Evolutionary conservation across 2,329 filamentous ascomycete species (phyloP).

Genomic region (Alternaria atra): DNA sequence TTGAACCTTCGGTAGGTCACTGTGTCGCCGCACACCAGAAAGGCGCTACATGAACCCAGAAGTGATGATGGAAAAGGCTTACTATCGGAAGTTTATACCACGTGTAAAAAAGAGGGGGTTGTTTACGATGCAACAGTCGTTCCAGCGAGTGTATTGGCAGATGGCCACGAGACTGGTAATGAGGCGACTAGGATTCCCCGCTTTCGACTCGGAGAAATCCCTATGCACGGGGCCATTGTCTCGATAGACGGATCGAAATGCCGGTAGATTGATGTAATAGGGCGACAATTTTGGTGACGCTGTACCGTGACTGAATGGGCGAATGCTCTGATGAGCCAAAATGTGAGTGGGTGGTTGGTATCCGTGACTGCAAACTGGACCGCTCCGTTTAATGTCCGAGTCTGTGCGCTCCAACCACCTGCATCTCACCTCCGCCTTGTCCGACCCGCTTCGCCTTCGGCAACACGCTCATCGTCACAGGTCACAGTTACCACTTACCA

Average conservation of each 20-base stretch:
- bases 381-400: conserved; percentile 10
- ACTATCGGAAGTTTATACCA: not conserved
- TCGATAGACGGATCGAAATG: not conserved
- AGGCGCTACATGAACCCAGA: not conserved
- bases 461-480: not conserved
- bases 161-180: conserved; percentile 6
- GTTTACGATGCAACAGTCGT: not conserved
- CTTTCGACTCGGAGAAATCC: conserved; percentile 9
- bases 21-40: not conserved
- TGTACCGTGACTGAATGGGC: not conserved
- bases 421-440: conserved; percentile 32
- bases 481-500: not conserved
- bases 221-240: not conserved
- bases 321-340: not conserved
- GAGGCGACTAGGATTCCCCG: conserved; percentile 27
- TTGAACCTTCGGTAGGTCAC: not conserved
- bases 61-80: not conserved
- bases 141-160: not conserved
- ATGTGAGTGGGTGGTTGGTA: not conserved
- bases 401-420: conserved; percentile 1
- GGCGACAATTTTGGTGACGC: not conserved
- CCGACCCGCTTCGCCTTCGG: conserved; percentile 24
- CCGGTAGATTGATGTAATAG: not conserved
- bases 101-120: not conserved
- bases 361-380: not conserved